A percentile compares a stretch with the other conserved stretches of the same genome.
Evolutionary conservation across 192 early-diverging fungal species (phyloP).

Genomic region (Ramicandelaber brevisporus): DNA sequence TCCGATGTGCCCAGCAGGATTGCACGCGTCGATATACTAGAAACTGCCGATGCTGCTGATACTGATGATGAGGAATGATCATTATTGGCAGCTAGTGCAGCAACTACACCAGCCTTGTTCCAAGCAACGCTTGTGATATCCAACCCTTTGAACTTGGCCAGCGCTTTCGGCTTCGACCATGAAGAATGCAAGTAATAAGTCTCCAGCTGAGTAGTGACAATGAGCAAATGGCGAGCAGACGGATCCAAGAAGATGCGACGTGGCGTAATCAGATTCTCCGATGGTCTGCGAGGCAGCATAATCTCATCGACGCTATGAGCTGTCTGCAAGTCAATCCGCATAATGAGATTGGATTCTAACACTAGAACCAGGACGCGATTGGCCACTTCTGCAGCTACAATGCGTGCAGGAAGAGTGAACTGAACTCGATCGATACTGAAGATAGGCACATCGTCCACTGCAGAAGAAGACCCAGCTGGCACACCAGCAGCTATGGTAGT

Average conservation of each 20-base stretch:
- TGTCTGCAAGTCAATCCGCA: conserved; percentile 78
- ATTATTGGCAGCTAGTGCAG: too few relatives aligned
- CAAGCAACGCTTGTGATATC: conserved; percentile 75
- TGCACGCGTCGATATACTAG: conserved; percentile 34
- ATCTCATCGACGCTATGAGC: conserved; percentile 23
- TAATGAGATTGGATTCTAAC: conserved; percentile 38
- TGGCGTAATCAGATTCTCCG: conserved; percentile 7
- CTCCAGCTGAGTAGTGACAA: conserved; percentile 70
- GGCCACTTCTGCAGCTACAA: conserved; percentile 50
- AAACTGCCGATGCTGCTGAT: conserved; percentile 8
- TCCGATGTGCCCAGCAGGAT: conserved; percentile 69
- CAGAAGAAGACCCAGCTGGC: too few relatives aligned
- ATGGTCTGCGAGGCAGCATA: conserved; percentile 6
- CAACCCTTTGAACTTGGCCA: conserved; percentile 58
- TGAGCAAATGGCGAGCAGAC: conserved; percentile 64
- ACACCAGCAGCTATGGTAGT: too few relatives aligned
- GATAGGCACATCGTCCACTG: conserved; percentile 19
- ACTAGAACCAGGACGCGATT: conserved; percentile 67
- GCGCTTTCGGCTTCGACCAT: conserved; percentile 61
- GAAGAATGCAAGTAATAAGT: conserved; percentile 70
- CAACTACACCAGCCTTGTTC: conserved; percentile 30
- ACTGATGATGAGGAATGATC: too few relatives aligned
- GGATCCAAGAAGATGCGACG: conserved; percentile 64
- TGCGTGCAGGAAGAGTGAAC: conserved; percentile 52
- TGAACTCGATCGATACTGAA: conserved; percentile 77